phyloP scores from a whole-genome alignment of 2,329 filamentous ascomycete species.

The Nemania serpens region DNA sequence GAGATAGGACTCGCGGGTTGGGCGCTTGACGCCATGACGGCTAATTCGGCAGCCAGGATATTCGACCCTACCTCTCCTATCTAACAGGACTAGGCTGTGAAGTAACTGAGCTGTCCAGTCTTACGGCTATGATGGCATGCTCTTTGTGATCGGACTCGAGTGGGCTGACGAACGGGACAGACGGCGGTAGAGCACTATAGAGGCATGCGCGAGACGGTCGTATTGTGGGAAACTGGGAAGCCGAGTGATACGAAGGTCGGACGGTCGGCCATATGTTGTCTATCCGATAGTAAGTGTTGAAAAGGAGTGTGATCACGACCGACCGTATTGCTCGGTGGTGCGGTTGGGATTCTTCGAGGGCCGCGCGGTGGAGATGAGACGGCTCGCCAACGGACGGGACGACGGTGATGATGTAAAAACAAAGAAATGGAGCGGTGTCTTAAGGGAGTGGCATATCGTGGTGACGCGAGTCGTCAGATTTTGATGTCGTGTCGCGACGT shows the following conservation, averaged over 20 bases:
- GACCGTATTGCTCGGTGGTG: neutral
- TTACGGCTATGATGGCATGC: slow-evolving; percentile 17
- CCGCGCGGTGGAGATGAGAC: slow-evolving; percentile 16
- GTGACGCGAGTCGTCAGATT: slow-evolving; percentile 12
- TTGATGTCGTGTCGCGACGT: slow-evolving; percentile 23
- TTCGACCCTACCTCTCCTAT: neutral
- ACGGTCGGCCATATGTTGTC: neutral
- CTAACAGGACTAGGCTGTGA: neutral
- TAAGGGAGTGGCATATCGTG: slow-evolving; percentile 28
- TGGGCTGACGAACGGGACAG: neutral
- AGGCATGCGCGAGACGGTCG: neutral
- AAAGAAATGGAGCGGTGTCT: slow-evolving; percentile 18
- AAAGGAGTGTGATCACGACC: slow-evolving; percentile 16
- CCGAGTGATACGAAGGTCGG: neutral
- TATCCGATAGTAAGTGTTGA: neutral
- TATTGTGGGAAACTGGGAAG: neutral
- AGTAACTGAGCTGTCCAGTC: neutral
- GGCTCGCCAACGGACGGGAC: neutral
- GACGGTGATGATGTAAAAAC: slow-evolving; percentile 2
- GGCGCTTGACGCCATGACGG: slow-evolving; percentile 47
- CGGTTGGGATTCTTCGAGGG: neutral
- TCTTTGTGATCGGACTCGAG: slow-evolving; percentile 1
- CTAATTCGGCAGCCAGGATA: neutral
- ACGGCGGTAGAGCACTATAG: neutral
- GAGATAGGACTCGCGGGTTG: slow-evolving; percentile 43